Evolutionary conservation across 1,139 yeast species (phyloP), one percentile per base, ranked within the genome.

Genomic region (Arxiozyma bovina): DNA sequence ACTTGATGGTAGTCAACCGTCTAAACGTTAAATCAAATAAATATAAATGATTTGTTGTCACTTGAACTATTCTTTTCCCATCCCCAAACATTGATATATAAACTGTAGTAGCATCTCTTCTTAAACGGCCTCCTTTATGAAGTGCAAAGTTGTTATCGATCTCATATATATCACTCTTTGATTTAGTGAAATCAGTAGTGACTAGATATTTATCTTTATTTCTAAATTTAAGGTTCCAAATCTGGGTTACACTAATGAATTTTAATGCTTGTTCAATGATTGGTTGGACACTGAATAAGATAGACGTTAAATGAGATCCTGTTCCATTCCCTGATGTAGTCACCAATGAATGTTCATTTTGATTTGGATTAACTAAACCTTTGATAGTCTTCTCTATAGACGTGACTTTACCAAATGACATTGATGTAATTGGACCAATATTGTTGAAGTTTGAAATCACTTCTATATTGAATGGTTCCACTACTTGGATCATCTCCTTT

Each of bases 341-440:
- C 7, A 88, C 79, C 4, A 90, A 77, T 2, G 89, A 85, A 12
- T 79, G 72, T 62, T 85, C 91, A 53, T 78, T 74, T 56, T 70
- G 75, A 58, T 82, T 84, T 0, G 95, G 94, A 63, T 86, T 86
- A 1, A 80, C 74, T 48, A 85, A 74, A 53, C 88, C 87, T 55
- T 83, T 79, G 41, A 79, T 73, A 57, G 75, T 78, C 50, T 74
- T 73, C 38, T 81, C 83, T 1, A 79, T 75, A 0, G 89, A 77
- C n/a, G 69, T 55, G 43, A 79, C 76, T 53, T 77, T 74, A 0
- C 94, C 96, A 45, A 85, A 66, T 0, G 90, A 77, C 60, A 90
- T 77, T 50, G 83, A 81, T 2, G 88, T 77, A 15, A 87, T 74
- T 0, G 96, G 96, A 0, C 97, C 96, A 61, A 80, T 76, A 62